Percentiles rank a stretch among this genome's conserved stretches.
phyloP scores from a whole-genome alignment of 768 basidiomycete genomes.

The Cantharellus cinnabarinus region DNA sequence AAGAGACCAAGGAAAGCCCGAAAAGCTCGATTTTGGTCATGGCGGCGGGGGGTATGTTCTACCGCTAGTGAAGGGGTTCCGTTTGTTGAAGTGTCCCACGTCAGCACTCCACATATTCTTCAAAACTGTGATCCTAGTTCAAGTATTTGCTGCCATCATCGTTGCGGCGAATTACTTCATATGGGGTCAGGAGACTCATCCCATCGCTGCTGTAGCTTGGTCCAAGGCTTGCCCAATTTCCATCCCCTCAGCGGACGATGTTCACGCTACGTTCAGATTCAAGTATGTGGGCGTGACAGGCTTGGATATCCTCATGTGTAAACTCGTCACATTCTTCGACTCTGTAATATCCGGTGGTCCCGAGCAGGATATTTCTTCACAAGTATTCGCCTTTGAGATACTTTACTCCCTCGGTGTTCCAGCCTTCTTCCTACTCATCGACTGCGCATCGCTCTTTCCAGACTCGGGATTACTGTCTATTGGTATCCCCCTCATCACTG shows the following conservation, averaged over 20 bases:
- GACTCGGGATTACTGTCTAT: neutral
- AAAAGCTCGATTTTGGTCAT: too few relatives aligned
- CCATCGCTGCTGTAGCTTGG: neutral
- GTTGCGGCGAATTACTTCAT: neutral
- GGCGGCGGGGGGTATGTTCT: too few relatives aligned
- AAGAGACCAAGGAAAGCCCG: too few relatives aligned
- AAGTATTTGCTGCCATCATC: neutral
- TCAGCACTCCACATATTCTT: neutral
- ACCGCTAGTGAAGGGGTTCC: too few relatives aligned
- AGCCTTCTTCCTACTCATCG: neutral
- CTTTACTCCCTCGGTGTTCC: neutral
- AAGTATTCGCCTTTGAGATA: neutral
- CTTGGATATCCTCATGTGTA: neutral
- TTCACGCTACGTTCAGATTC: neutral
- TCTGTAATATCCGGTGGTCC: neutral
- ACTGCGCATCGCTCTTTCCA: neutral
- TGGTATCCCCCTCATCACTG: neutral
- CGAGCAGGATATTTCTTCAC: neutral
- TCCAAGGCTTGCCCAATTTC: neutral
- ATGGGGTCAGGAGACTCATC: neutral
- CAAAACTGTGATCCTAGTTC: neutral
- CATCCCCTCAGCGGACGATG: neutral
- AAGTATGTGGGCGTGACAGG: neutral
- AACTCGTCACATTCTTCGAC: neutral
- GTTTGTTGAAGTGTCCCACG: too few relatives aligned